A percentile compares a stretch with the other conserved stretches of the same genome.
Evolutionary conservation across 345 rosid genomes (phyloP).

Genomic region (Firmiana major): DNA sequence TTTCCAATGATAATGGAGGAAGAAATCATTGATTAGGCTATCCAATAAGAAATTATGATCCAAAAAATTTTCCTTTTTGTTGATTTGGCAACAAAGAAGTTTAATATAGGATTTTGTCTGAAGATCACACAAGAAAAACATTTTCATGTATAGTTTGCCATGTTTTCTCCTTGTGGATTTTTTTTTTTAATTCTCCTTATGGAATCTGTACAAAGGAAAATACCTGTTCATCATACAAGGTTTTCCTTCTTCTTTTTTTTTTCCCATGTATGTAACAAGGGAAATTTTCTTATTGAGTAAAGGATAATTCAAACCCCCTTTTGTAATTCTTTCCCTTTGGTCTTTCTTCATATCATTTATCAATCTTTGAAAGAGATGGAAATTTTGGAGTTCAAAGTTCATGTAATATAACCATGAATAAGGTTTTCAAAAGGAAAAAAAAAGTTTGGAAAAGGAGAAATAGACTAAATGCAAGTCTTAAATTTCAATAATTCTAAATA

Average conservation of each 20-base stretch:
- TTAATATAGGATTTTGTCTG: not conserved
- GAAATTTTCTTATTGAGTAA: not conserved
- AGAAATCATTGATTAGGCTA: not conserved
- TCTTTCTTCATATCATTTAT: not conserved
- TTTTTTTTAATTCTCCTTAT: not conserved
- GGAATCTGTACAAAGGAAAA: slow-evolving; percentile 5
- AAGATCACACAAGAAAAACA: not conserved
- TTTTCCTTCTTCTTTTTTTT: not conserved
- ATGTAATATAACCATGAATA: not conserved
- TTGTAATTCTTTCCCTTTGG: not conserved
- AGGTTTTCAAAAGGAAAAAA: too few species aligned
- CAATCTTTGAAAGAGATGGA: not conserved
- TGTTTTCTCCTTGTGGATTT: not conserved
- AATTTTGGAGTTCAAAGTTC: not conserved
- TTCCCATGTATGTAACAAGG: not conserved
- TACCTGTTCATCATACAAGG: not conserved
- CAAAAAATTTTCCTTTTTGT: not conserved
- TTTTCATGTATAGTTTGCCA: slow-evolving; percentile 14
- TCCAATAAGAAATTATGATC: not conserved
- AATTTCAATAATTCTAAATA: not conserved
- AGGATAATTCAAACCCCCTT: not conserved
- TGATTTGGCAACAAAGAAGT: not conserved
- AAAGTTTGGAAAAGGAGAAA: not conserved
- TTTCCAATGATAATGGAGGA: not conserved
- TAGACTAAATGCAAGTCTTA: not conserved